Base-by-base conservation (phyloP, 345 rosid genomes). In the Triadica sebifera region DNA sequence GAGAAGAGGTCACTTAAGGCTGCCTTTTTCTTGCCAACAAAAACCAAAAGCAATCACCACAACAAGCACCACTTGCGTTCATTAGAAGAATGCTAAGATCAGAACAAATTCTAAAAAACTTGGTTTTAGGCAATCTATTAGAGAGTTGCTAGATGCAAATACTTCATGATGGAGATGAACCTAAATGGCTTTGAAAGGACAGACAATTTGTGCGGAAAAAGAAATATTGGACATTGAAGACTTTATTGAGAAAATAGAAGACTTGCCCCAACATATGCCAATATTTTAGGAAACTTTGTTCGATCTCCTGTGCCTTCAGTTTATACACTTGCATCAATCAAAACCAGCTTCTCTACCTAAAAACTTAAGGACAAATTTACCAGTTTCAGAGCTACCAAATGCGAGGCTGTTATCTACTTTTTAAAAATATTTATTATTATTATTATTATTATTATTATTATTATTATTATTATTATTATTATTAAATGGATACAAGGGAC, bases 321-420 rank as follows among this genome's bases (percentile, higher is more conserved):
- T 71, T 92, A 91, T 38, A 91, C 98, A 73, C 96, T 92, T 81
- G 99, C 97, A 71, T 95, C 94, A 74, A 91, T 86, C 77, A 95
- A 85, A 82, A 90, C 84, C 80, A 95, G 84, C 65, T 86, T 89
- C 73, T 91, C 87, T 43, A 93, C 96, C 98, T 91, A 78, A 69
- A 70, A 70, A 59, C 4, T 65, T 29, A 50, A 65, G 70, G 9
- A 13, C 37, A 51, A 38, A 5, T 8, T 61, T 8, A 50, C 20
- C 17, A 68, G 49, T 47, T 64, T 38, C 53, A 73, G 1, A 8
- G 50, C n/a, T 38, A 24, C 10, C 60, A 24, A 22, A 45, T 58
- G 39, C 45, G 29, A 38, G 25, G 52, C 49, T 29, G 50, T 59
- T 47, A 41, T 24, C 43, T 22, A 25, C 9, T 34, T 19, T 15